Conservation (phyloP, 495 filamentous ascomycete genomes). For the Amniculicola lignicola region DNA sequence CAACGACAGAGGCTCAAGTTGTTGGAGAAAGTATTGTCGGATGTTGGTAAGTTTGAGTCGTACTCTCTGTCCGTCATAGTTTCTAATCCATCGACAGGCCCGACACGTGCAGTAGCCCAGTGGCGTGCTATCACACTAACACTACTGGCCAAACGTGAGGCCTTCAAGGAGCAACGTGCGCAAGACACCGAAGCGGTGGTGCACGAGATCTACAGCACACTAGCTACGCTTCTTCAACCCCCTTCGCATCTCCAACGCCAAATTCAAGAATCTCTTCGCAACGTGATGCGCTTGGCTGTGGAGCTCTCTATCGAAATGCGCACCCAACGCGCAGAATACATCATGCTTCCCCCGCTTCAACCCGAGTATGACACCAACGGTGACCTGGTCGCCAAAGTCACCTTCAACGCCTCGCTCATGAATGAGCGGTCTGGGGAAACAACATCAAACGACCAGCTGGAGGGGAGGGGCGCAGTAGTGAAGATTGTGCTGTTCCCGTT, state of each 20-base stretch:
- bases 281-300: constrained; percentile 78
- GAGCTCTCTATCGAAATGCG: constrained; percentile 93
- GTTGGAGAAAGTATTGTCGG: constrained; percentile 82
- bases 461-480: constrained; percentile 70
- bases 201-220: constrained; percentile 73
- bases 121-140: constrained; percentile 95
- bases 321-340: constrained; percentile 89
- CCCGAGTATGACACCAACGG: constrained; percentile 93
- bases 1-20: constrained; percentile 94
- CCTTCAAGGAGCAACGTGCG: constrained; percentile 71
- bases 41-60: constrained; percentile 58
- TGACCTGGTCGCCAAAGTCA: constrained; percentile 75
- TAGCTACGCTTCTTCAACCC: constrained; percentile 76
- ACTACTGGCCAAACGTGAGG: constrained; percentile 70
- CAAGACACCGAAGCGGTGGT: constrained; percentile 88
- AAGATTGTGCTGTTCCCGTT: constrained; percentile 90
- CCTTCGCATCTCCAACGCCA: constrained; percentile 69
- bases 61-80: not conserved
- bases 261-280: constrained; percentile 74
- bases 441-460: constrained; percentile 69
- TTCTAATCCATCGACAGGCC: constrained; percentile 38
- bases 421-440: constrained; percentile 77
- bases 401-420: constrained; percentile 88
- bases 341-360: constrained; percentile 93
- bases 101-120: constrained; percentile 76